A percentile compares a stretch with the other conserved stretches of the same genome.
These are phyloP conservation scores for Microbotryomycetes sp. DNA, from an alignment of 1,284 basidiomycete genomes.

Conservation along the genomic window DNA sequence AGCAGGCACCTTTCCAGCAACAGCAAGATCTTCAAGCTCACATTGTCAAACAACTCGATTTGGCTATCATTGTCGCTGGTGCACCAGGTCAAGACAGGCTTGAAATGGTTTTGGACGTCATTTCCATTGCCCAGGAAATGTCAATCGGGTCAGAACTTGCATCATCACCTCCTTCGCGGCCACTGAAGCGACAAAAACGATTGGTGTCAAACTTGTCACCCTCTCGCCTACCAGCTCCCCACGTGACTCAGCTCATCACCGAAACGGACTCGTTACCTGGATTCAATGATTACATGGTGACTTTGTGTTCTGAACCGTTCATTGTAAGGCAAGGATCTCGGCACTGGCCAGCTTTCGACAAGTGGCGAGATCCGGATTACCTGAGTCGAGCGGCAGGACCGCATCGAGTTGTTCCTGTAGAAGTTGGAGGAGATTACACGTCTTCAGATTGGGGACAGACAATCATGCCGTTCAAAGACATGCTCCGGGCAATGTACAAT, in stretches of 20 bases:
- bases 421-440: constrained; percentile 80
- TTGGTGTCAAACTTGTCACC: background rate
- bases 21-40: background rate
- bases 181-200: background rate
- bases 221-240: background rate
- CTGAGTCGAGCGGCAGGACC: constrained; percentile 61
- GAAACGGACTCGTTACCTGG: background rate
- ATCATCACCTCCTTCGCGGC: background rate
- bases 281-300: constrained; percentile 9
- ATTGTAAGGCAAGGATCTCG: constrained; percentile 55
- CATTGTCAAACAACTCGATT: constrained; percentile 59
- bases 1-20: background rate
- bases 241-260: constrained; percentile 1
- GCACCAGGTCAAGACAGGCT: constrained; percentile 58
- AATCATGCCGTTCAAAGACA: constrained; percentile 70
- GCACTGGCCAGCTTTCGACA: constrained; percentile 63
- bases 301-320: constrained; percentile 54
- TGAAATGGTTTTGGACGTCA: constrained; percentile 57
- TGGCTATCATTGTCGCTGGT: constrained; percentile 76
- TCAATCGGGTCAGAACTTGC: background rate
- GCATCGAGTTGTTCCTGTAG: constrained; percentile 81
- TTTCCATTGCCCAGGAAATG: constrained; percentile 48
- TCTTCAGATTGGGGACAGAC: constrained; percentile 72
- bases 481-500: constrained; percentile 53
- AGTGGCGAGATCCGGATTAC: constrained; percentile 65